A percentile compares a stretch with the other conserved stretches of the same genome.
These are phyloP conservation scores for Nasturtium officinale DNA, from an alignment of 345 rosid genomes.

Conservation along the genomic window DNA sequence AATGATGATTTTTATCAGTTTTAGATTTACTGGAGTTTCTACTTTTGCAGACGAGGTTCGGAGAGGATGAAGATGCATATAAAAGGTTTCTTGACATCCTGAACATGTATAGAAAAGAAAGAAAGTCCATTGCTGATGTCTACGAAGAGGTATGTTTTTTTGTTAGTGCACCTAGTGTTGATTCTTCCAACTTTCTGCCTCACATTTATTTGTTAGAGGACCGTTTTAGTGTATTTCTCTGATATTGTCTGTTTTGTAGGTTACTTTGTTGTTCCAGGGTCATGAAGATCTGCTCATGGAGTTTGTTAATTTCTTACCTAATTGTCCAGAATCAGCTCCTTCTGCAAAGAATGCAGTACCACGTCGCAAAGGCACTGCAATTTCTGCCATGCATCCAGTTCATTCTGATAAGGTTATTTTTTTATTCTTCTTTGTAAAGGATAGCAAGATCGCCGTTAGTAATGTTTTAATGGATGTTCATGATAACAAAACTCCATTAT, in stretches of 20 bases:
- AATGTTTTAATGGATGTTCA: conserved; percentile 12
- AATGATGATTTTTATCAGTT: conserved; percentile 15
- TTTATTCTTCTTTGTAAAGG: conserved; percentile 8
- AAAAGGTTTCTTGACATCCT: conserved; percentile 87
- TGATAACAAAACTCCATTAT: conserved; percentile 14
- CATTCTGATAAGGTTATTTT: conserved; percentile 64
- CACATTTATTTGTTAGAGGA: conserved; percentile 21
- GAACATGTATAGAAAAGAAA: conserved; percentile 82
- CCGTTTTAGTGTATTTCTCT: conserved; percentile 10
- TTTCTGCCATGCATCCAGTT: conserved; percentile 50
- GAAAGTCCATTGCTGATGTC: conserved; percentile 82
- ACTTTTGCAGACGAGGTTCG: conserved; percentile 73
- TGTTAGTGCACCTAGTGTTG: conserved; percentile 7
- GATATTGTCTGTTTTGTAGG: conserved; percentile 51
- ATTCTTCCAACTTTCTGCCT: conserved; percentile 18
- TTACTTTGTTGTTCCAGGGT: conserved; percentile 74
- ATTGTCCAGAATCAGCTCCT: conserved; percentile 56
- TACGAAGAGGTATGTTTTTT: conserved; percentile 68
- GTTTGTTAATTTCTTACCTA: conserved; percentile 86
- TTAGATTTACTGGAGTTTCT: conserved; percentile 26
- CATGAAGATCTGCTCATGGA: conserved; percentile 81
- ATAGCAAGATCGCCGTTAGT: conserved; percentile 19
- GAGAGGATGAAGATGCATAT: conserved; percentile 82
- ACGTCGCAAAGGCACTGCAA: conserved; percentile 61
- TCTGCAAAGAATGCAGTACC: conserved; percentile 55